Evolutionary conservation across 1,284 basidiomycete genomes (phyloP), one percentile per base, ranked within the genome.

Genomic region (Ceratobasidium papillatum): DNA sequence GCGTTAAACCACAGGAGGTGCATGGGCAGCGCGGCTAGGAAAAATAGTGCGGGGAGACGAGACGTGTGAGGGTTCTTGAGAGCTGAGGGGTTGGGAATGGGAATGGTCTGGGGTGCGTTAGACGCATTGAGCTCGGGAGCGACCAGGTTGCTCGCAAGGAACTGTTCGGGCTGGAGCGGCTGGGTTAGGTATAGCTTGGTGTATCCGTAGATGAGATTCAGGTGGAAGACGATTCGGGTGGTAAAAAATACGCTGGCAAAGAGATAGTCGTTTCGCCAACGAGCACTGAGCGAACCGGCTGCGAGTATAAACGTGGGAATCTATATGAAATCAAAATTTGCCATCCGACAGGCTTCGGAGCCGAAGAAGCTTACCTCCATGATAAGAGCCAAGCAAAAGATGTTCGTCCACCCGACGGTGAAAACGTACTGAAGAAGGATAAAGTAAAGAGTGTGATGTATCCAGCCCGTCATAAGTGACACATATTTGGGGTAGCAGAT

Each of bases 281-380:
- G 75, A 5, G 88, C 86, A 77, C 82, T 80, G 25, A 90, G 83
- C 65, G 84, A 84, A 25, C 84, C 84, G 19, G 87, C 71, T 17
- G 85, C 86, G 12, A 90, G 83, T 45, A 89, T 78, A 76, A 89
- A 86, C 0, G 89, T 90, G 5, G 89, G 89, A 32, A 89, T 79
- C 88, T 87, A 72, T 52, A 78, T 82, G 79, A 78, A 82, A 82
- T 54, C 79, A 75, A 2, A 75, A 45, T n/a, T 80, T 78, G 76
- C 81, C 80, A 68, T 79, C 76, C 30, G 78, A 71, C 78, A 82
- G 80, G 66, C 78, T 78, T 52, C 80, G 78, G 22, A 78, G 65
- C 82, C 79, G 68, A 82, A 80, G 0, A 81, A 80, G 49, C 85
- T 78, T 59, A 87, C 84, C 86, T 90, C 89, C 89, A 90, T 89